These are phyloP conservation scores for Cicer chorassanicum DNA, from an alignment of 306 rosid genomes.

Conservation along the genomic window DNA sequence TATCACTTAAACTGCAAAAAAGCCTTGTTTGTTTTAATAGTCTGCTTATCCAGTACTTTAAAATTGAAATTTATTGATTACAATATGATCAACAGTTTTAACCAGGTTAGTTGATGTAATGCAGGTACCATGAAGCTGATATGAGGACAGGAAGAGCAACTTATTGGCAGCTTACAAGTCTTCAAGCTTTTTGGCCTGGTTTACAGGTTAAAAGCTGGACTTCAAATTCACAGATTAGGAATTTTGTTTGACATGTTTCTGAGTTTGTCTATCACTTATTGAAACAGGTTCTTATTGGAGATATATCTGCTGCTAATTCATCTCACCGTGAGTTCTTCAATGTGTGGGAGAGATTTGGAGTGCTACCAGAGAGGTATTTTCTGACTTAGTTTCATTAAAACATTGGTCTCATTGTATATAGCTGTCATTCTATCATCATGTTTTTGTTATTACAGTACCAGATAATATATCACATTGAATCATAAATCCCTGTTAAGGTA, in stretches of 20 bases:
- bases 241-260: constrained; percentile 36
- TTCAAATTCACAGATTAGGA: neutral
- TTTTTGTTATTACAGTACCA: constrained; percentile 42
- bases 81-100: constrained; percentile 41
- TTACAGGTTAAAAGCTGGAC: constrained; percentile 70
- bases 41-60: constrained; percentile 16
- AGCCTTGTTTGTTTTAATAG: constrained; percentile 8
- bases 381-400: constrained; percentile 41
- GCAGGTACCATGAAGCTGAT: constrained; percentile 97
- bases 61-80: constrained; percentile 7
- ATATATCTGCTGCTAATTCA: constrained; percentile 87
- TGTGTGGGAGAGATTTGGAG: constrained; percentile 87
- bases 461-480: constrained; percentile 41
- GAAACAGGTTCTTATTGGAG: constrained; percentile 91
- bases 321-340: constrained; percentile 91
- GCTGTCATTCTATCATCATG: constrained; percentile 12
- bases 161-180: constrained; percentile 98
- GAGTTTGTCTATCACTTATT: constrained; percentile 45
- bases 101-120: constrained; percentile 45
- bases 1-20: constrained; percentile 49
- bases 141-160: constrained; percentile 98
- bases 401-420: constrained; percentile 29
- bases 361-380: constrained; percentile 87
- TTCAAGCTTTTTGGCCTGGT: constrained; percentile 99
- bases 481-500: constrained; percentile 69